Conservation (phyloP, 805 yeast genomes). For the Candida dajiaensis region DNA sequence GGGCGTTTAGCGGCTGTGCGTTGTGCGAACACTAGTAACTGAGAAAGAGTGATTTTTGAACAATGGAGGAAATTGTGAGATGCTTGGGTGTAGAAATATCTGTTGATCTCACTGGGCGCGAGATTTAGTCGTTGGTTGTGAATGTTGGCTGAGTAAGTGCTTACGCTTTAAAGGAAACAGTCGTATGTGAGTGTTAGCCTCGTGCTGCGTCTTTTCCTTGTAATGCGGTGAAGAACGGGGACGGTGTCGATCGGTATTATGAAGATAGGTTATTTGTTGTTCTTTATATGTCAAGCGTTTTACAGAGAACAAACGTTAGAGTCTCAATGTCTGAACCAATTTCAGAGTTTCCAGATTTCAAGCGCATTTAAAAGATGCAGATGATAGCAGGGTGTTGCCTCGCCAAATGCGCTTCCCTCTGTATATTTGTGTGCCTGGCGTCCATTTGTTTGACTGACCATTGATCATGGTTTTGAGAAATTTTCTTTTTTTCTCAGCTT, state of each 20-base stretch:
- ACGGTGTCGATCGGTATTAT: background rate
- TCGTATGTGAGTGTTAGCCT: too few species aligned
- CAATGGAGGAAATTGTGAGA: background rate
- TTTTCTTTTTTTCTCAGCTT: too few species aligned
- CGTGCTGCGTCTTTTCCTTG: background rate
- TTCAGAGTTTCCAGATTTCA: background rate
- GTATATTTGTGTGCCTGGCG: background rate
- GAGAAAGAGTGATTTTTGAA: too few species aligned
- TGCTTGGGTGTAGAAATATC: background rate
- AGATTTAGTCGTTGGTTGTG: too few species aligned
- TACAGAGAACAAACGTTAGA: background rate
- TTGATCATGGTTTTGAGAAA: background rate
- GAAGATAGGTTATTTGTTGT: background rate
- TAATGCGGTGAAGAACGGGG: background rate
- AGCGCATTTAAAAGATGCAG: background rate
- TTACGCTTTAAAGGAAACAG: too few species aligned
- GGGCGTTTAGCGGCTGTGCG: background rate
- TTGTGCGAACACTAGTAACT: too few species aligned
- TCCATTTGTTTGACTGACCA: background rate
- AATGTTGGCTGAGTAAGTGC: background rate
- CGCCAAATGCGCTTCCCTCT: background rate
- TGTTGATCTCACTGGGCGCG: too few species aligned
- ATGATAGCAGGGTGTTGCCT: background rate
- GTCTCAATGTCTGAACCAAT: background rate
- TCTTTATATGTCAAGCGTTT: background rate